Conservation (phyloP, 768 basidiomycete genomes). For the Tubosaeta brunneosetosa region DNA sequence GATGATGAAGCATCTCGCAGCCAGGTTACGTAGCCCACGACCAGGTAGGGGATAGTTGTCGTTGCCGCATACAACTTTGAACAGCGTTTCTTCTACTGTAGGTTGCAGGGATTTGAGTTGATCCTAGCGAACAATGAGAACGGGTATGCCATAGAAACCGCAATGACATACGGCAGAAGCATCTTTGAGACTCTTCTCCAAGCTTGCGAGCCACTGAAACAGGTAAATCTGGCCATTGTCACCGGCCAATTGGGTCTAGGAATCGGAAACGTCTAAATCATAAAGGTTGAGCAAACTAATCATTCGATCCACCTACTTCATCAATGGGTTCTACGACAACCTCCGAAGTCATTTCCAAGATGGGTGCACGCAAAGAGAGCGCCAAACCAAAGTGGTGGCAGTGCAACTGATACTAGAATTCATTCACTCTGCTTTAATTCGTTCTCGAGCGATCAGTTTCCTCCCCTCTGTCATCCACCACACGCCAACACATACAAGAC, state of each 20-base stretch:
- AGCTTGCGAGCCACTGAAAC: constrained; percentile 75
- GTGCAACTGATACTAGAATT: constrained; percentile 3
- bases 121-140: constrained; percentile 40
- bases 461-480: constrained; percentile 31
- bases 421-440: constrained; percentile 21
- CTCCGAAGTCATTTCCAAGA: constrained; percentile 24
- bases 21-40: constrained; percentile 74
- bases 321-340: constrained; percentile 26
- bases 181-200: constrained; percentile 53
- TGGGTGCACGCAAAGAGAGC: constrained; percentile 2
- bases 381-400: constrained; percentile 9
- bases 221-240: constrained; percentile 81
- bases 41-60: constrained; percentile 79
- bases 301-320: constrained; percentile 24
- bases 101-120: constrained; percentile 61
- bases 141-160: neutral
- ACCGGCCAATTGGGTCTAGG: constrained; percentile 59
- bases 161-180: constrained; percentile 46
- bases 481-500: constrained; percentile 21
- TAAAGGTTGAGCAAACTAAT: neutral
- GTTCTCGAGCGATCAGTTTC: constrained; percentile 15
- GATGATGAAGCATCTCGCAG: constrained; percentile 69
- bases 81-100: constrained; percentile 55
- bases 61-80: constrained; percentile 63
- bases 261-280: constrained; percentile 11